phyloP scores from a whole-genome alignment of 768 basidiomycete species.

The Suillus decipiens region DNA sequence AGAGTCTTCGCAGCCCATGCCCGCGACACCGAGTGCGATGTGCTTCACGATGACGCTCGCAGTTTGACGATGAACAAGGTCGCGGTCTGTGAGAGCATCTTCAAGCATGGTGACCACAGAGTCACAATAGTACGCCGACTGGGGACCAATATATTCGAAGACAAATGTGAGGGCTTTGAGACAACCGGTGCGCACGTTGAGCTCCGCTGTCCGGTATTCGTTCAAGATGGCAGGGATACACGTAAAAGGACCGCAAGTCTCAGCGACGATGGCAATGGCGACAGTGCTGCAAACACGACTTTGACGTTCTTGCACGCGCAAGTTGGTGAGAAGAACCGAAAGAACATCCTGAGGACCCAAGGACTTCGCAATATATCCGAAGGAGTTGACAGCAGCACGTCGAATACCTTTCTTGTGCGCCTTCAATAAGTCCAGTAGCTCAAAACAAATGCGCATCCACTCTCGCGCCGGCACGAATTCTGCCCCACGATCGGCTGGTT shows the following conservation, averaged over 20 bases:
- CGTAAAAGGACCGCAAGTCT: slow-evolving; percentile 96
- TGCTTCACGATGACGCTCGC: slow-evolving; percentile 99
- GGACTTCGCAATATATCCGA: slow-evolving; percentile 99
- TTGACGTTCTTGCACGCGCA: slow-evolving; percentile 98
- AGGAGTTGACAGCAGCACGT: slow-evolving; percentile 98
- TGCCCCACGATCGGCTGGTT: slow-evolving; percentile 91
- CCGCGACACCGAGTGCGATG: slow-evolving; percentile 93
- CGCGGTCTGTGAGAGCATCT: slow-evolving; percentile 96
- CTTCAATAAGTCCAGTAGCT: slow-evolving; percentile 93
- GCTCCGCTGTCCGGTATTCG: slow-evolving; percentile 96
- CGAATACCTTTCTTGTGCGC: slow-evolving; percentile 99
- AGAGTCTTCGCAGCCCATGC: slow-evolving; percentile 96
- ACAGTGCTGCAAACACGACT: slow-evolving; percentile 98
- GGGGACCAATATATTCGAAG: slow-evolving; percentile 98
- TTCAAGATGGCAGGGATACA: slow-evolving; percentile 98
- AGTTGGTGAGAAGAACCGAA: slow-evolving; percentile 91
- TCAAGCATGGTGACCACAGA: slow-evolving; percentile 98
- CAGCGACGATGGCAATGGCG: slow-evolving; percentile 94
- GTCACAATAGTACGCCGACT: slow-evolving; percentile 95
- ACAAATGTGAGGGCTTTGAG: slow-evolving; percentile 98
- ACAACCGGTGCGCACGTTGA: slow-evolving; percentile 98
- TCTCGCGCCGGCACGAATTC: slow-evolving; percentile 98
- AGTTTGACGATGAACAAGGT: slow-evolving; percentile 97
- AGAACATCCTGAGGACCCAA: slow-evolving; percentile 98
- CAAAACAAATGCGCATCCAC: slow-evolving; percentile 99